Conservation (phyloP, 1,284 basidiomycete genomes). For the Ceraceosorus guamensis region DNA sequence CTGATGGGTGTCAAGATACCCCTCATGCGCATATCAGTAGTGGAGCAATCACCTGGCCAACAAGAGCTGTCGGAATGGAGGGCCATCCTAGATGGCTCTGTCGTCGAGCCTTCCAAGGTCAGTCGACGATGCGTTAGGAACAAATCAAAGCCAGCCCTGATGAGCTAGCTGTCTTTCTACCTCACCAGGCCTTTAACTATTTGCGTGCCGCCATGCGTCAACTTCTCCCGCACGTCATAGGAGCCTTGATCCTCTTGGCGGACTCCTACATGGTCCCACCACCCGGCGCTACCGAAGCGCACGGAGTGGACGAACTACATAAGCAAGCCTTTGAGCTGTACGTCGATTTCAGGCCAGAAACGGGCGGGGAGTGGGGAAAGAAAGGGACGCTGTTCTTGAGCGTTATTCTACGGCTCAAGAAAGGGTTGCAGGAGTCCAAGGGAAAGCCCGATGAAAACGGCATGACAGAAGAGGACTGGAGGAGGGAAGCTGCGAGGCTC, state of each 20-base stretch:
- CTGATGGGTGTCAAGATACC: constrained; percentile 83
- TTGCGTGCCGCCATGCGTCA: constrained; percentile 37
- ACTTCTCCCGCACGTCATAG: constrained; percentile 38
- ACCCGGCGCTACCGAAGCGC: background rate
- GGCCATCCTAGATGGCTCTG: constrained; percentile 66
- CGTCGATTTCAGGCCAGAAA: constrained; percentile 39
- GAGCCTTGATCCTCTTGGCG: constrained; percentile 37
- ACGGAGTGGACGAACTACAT: constrained; percentile 18
- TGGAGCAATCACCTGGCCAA: constrained; percentile 11
- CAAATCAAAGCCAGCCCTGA: background rate
- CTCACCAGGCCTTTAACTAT: constrained; percentile 37
- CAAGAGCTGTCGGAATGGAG: constrained; percentile 58
- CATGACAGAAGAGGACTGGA: no score
- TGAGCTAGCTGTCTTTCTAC: background rate
- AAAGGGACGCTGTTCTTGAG: constrained; percentile 32
- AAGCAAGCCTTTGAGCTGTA: constrained; percentile 35
- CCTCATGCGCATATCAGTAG: constrained; percentile 62
- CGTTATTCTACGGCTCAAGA: constrained; percentile 29
- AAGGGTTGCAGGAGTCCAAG: background rate
- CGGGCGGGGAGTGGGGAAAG: constrained; percentile 46
- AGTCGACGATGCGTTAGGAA: constrained; percentile 9
- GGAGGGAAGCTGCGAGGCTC: no score
- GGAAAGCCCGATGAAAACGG: no score
- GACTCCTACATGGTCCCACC: constrained; percentile 33
- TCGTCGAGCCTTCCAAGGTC: constrained; percentile 61